These are phyloP conservation scores for Theobroma grandiflorum DNA, from an alignment of 441 rosid genomes.

Conservation along the genomic window DNA sequence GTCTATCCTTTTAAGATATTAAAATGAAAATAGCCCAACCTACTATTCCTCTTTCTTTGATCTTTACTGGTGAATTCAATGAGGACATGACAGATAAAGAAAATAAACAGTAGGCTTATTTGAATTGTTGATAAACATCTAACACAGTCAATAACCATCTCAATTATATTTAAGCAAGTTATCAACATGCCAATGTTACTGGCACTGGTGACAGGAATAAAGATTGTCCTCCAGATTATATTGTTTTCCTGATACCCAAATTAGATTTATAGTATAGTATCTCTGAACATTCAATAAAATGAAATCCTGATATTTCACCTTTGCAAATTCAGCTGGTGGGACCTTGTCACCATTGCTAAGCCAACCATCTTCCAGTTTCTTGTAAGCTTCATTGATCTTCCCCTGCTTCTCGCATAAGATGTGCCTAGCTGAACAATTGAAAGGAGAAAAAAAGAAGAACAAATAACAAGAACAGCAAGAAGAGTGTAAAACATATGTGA, in stretches of 20 bases:
- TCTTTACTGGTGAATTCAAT: not conserved
- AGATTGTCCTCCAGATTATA: not conserved
- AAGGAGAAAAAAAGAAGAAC: not conserved
- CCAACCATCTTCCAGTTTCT: slow-evolving; percentile 97
- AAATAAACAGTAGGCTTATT: not conserved
- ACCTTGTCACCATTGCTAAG: slow-evolving; percentile 92
- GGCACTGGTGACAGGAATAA: not conserved
- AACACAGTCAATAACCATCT: not conserved
- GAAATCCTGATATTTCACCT: slow-evolving; percentile 48
- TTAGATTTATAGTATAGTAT: not conserved
- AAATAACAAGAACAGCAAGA: not conserved
- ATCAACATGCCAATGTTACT: not conserved
- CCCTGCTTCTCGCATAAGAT: slow-evolving; percentile 96
- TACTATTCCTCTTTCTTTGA: not conserved
- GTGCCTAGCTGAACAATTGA: slow-evolving; percentile 70
- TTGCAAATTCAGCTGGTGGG: slow-evolving; percentile 98
- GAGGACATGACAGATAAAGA: not conserved
- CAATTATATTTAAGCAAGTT: not conserved
- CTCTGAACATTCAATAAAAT: slow-evolving; percentile 8
- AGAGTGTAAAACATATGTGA: not conserved
- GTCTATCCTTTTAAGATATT: not conserved
- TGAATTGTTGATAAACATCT: not conserved
- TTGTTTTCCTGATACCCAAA: not conserved
- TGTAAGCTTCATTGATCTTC: slow-evolving; percentile 93
- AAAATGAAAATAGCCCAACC: not conserved